Evolutionary conservation across 495 filamentous ascomycete genomes (phyloP).

Genomic region (Xylaria grammica): DNA sequence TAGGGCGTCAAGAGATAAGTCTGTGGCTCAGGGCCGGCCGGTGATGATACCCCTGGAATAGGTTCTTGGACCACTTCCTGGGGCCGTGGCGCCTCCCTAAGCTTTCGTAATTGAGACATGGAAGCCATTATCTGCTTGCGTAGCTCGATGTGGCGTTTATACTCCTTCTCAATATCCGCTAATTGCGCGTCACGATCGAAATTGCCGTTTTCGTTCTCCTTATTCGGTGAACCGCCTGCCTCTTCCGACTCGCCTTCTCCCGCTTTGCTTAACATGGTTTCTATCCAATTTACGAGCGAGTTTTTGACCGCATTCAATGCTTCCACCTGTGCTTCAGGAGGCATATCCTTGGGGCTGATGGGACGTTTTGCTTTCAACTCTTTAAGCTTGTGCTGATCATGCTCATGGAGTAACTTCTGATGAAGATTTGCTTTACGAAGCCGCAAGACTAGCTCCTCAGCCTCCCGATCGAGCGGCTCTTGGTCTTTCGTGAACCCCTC

Average conservation of each 20-base stretch:
- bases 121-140: slow-evolving; percentile 50
- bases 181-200: slow-evolving; percentile 47
- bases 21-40: slow-evolving; percentile 36
- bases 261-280: slow-evolving; percentile 65
- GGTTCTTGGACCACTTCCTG: slow-evolving; percentile 3
- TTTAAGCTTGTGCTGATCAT: slow-evolving; percentile 65
- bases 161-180: slow-evolving; percentile 57
- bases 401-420: slow-evolving; percentile 64
- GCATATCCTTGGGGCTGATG: slow-evolving; percentile 35
- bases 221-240: slow-evolving; percentile 45
- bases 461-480: slow-evolving; percentile 36
- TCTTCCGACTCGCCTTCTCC: slow-evolving; percentile 45
- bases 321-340: slow-evolving; percentile 47
- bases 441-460: slow-evolving; percentile 60
- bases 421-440: slow-evolving; percentile 70
- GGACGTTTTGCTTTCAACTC: slow-evolving; percentile 54
- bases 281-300: slow-evolving; percentile 75
- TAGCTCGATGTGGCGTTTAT: slow-evolving; percentile 49
- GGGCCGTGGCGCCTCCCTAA: slow-evolving; percentile 21
- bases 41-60: slow-evolving; percentile 27
- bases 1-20: slow-evolving; percentile 59
- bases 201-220: slow-evolving; percentile 47
- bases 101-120: slow-evolving; percentile 29
- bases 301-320: slow-evolving; percentile 62
- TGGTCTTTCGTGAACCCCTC: slow-evolving; percentile 44